phyloP scores from a whole-genome alignment of 1,139 yeast genomes.

The Hyphopichia khmerensis region DNA sequence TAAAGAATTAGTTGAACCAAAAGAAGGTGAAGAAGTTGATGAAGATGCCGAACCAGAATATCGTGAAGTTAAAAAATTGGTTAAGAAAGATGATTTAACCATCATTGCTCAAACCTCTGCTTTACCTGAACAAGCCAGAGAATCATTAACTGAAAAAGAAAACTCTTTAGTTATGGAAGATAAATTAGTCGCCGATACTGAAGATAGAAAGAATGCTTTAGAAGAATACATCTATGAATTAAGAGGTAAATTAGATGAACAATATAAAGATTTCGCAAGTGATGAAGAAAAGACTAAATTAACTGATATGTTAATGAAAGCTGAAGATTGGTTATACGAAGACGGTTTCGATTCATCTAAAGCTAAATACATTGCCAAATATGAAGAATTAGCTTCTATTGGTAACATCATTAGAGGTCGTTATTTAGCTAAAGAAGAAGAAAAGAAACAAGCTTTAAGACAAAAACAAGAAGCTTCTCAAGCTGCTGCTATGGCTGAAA shows the following conservation, averaged over 20 bases:
- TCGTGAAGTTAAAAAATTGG: slow-evolving; percentile 91
- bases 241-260: slow-evolving; percentile 95
- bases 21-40: slow-evolving; percentile 45
- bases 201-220: slow-evolving; percentile 96
- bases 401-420: slow-evolving; percentile 97
- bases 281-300: slow-evolving; percentile 86
- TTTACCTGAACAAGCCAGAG: slow-evolving; percentile 57
- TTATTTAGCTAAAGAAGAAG: slow-evolving; percentile 92
- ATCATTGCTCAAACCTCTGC: slow-evolving; percentile 64
- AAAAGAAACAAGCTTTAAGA: slow-evolving; percentile 85
- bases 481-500: slow-evolving; percentile 87
- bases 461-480: slow-evolving; percentile 86
- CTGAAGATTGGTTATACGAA: slow-evolving; percentile 98
- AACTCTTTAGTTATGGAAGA: slow-evolving; percentile 83
- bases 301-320: slow-evolving; percentile 67
- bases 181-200: slow-evolving; percentile 97
- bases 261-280: slow-evolving; percentile 83
- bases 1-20: slow-evolving; percentile 76
- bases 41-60: slow-evolving; percentile 77
- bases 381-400: slow-evolving; percentile 92
- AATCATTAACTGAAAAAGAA: slow-evolving; percentile 75
- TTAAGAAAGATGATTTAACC: slow-evolving; percentile 73
- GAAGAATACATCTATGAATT: slow-evolving; percentile 98
- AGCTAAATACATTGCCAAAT: slow-evolving; percentile 96
- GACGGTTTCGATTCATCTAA: slow-evolving; percentile 96